Conservation (phyloP, 805 yeast species). For the Teunomyces pallodes region DNA sequence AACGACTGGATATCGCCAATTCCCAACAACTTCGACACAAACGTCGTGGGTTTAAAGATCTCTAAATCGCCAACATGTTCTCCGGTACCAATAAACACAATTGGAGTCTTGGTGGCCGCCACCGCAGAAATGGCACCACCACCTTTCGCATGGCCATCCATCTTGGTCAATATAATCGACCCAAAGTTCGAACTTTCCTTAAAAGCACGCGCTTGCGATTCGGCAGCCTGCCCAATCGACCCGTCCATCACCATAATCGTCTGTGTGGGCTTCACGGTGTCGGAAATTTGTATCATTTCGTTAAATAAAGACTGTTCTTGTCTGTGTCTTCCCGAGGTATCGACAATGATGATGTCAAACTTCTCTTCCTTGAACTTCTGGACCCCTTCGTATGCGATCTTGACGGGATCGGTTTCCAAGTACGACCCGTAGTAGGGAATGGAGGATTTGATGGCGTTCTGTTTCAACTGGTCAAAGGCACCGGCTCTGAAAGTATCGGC, state of each 20-base stretch:
- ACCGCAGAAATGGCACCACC: constrained; percentile 99
- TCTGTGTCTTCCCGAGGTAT: constrained; percentile 96
- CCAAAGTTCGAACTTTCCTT: constrained; percentile 93
- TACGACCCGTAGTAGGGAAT: constrained; percentile 95
- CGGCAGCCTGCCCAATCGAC: constrained; percentile 97
- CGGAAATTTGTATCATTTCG: constrained; percentile 92
- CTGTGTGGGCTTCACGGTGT: constrained; percentile 87
- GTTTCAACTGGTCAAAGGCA: constrained; percentile 97
- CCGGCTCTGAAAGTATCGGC: constrained; percentile 99
- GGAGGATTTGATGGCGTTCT: constrained; percentile 92
- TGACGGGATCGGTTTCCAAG: constrained; percentile 93
- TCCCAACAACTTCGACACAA: constrained; percentile 88
- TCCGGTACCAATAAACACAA: constrained; percentile 96
- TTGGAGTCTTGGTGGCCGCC: constrained; percentile 94
- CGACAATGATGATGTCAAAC: constrained; percentile 91
- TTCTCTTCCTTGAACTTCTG: constrained; percentile 85
- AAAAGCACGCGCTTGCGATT: constrained; percentile 89
- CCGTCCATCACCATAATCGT: constrained; percentile 98
- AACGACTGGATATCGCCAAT: constrained; percentile 94
- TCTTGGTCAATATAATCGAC: constrained; percentile 88
- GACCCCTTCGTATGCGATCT: constrained; percentile 89
- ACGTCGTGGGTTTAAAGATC: constrained; percentile 83
- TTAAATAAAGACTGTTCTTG: constrained; percentile 89
- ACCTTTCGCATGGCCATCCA: constrained; percentile 99
- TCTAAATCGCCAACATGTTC: constrained; percentile 94